phyloP scores from a whole-genome alignment of 2,329 filamentous ascomycete genomes.

The Aspergillus pseudoglaucus region DNA sequence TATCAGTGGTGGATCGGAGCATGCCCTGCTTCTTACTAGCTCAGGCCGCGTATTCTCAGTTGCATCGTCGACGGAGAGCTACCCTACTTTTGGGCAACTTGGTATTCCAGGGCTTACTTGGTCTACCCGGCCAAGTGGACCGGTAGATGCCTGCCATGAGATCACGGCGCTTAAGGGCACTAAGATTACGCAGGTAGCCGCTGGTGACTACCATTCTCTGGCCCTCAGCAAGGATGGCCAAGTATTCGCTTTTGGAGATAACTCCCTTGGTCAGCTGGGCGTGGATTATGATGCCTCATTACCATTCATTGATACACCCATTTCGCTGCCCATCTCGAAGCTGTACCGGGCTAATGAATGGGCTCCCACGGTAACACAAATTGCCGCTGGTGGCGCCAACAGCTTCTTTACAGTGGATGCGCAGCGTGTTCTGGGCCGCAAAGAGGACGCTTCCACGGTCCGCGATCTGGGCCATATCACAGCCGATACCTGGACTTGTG shows the following conservation, averaged over 20 bases:
- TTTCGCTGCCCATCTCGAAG: conserved; percentile 61
- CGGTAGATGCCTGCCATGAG: conserved; percentile 78
- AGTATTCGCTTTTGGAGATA: conserved; percentile 85
- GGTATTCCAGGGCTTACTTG: conserved; percentile 79
- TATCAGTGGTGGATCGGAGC: conserved; percentile 73
- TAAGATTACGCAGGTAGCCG: conserved; percentile 66
- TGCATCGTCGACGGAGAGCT: conserved; percentile 71
- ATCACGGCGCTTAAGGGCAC: conserved; percentile 64
- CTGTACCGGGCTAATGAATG: conserved; percentile 65
- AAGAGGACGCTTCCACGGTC: conserved; percentile 35
- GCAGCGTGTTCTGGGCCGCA: conserved; percentile 48
- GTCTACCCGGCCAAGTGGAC: conserved; percentile 66
- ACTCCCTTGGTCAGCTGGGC: conserved; percentile 85
- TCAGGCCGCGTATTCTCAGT: conserved; percentile 81
- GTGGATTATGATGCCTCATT: conserved; percentile 61
- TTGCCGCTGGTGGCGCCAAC: conserved; percentile 80
- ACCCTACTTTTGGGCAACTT: conserved; percentile 77
- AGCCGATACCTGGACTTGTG: conserved; percentile 79
- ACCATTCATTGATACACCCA: conserved; percentile 61
- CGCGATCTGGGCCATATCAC: conserved; percentile 51
- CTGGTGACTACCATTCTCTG: conserved; percentile 81
- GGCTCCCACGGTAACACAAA: conserved; percentile 61
- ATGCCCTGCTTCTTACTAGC: conserved; percentile 77
- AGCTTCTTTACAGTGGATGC: conserved; percentile 85
- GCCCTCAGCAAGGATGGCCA: conserved; percentile 68